These are phyloP conservation scores for Fusarium sp. DNA, from an alignment of 2,329 filamentous ascomycete species.

Conservation along the genomic window DNA sequence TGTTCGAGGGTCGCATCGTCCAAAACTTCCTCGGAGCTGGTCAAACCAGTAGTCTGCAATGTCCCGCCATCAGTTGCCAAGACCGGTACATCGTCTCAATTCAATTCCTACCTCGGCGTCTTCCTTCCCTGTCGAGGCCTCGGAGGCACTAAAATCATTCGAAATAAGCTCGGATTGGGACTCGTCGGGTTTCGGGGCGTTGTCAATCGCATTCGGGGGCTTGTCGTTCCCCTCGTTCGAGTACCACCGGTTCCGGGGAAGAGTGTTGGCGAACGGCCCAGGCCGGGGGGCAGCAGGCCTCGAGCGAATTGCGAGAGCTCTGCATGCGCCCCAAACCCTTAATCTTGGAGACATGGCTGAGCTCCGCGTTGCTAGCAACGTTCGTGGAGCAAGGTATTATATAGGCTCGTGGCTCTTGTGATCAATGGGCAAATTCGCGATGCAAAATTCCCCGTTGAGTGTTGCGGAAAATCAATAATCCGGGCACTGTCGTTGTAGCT, in stretches of 20 bases:
- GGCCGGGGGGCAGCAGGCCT: conserved; percentile 41
- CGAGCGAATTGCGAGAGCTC: conserved; percentile 46
- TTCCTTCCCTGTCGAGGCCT: conserved; percentile 11
- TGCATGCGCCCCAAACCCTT: conserved; percentile 48
- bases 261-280: conserved; percentile 35
- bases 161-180: conserved; percentile 11
- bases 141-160: conserved; percentile 1
- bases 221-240: conserved; percentile 47
- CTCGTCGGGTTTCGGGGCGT: conserved; percentile 21
- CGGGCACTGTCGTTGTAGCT: conserved; percentile 17
- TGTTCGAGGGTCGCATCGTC: conserved; percentile 51
- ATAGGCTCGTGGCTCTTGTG: conserved; percentile 39
- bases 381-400: conserved; percentile 38
- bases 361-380: conserved; percentile 43
- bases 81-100: conserved; percentile 7
- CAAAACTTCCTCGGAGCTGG: conserved; percentile 35
- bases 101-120: conserved; percentile 40
- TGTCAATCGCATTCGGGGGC: conserved; percentile 38
- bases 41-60: conserved; percentile 25
- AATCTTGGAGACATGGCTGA: conserved; percentile 48
- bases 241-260: conserved; percentile 42
- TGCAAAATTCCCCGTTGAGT: conserved; percentile 41
- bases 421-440: conserved; percentile 36
- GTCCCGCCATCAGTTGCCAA: conserved; percentile 28
- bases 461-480: conserved; percentile 36